phyloP scores from a whole-genome alignment of 148 eudicot genomes.

The Vaccinium corymbosum region DNA sequence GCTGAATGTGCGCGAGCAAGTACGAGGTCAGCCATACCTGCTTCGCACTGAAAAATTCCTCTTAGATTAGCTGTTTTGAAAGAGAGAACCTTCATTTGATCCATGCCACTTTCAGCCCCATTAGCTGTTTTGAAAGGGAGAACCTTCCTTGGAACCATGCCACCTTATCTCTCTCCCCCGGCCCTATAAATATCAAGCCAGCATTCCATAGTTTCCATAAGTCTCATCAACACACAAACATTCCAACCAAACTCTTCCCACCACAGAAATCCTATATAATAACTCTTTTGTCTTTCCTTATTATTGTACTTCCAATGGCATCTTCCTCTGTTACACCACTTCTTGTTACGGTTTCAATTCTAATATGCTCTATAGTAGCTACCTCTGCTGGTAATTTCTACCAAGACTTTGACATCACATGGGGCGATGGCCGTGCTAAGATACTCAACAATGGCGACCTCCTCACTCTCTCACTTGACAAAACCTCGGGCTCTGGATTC shows the following conservation, averaged over 20 bases:
- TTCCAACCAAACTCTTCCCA: neutral
- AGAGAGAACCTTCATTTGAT: neutral
- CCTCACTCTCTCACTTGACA: conserved; percentile 28
- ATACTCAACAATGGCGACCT: conserved; percentile 29
- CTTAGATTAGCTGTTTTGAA: neutral
- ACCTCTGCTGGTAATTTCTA: conserved; percentile 17
- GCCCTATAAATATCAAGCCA: neutral
- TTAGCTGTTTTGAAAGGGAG: neutral
- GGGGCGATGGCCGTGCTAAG: conserved; percentile 42
- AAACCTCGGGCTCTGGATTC: conserved; percentile 29
- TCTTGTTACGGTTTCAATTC: neutral
- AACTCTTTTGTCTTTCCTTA: neutral
- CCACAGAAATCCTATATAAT: neutral
- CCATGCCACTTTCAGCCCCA: neutral
- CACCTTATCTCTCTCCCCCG: neutral
- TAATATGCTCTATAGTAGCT: neutral
- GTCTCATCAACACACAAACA: neutral
- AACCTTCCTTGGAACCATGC: conserved; percentile 3
- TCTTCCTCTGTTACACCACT: conserved; percentile 6
- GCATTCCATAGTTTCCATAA: neutral
- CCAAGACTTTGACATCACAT: conserved; percentile 28
- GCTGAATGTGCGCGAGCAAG: no score
- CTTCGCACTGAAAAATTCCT: no score
- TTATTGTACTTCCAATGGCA: conserved; percentile 12
- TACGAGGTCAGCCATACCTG: no score